A percentile compares a stretch with the other conserved stretches of the same genome.
Conservation (phyloP, 805 yeast species). For the Tetrapisispora taiwanensis region DNA sequence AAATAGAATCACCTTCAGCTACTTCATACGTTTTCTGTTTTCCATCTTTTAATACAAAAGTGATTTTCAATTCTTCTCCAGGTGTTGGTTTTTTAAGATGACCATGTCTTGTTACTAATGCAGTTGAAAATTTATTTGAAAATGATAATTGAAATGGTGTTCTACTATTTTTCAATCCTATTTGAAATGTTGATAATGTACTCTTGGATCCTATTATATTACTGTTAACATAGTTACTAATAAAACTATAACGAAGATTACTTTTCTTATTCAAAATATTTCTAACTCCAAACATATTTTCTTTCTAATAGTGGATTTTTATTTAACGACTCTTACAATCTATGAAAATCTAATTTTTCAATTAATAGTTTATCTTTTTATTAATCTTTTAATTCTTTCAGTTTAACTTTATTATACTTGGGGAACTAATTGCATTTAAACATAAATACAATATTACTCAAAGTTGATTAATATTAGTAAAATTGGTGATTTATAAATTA, state of each 20-base stretch:
- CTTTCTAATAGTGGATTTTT: no score
- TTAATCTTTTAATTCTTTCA: no score
- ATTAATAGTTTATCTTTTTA: no score
- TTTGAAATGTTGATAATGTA: conserved; percentile 3
- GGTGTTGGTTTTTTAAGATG: conserved; percentile 84
- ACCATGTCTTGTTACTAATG: conserved; percentile 45
- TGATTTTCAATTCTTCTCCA: conserved; percentile 82
- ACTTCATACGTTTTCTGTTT: conserved; percentile 72
- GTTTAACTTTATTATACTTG: no score
- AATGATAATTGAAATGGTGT: no score
- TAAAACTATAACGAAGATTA: background rate
- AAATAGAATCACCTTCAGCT: conserved; percentile 80
- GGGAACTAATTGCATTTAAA: no score
- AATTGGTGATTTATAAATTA: no score
- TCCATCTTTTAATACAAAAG: conserved; percentile 90
- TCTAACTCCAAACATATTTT: background rate
- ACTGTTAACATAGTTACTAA: background rate
- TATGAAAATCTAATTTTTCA: no score
- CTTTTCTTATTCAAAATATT: background rate
- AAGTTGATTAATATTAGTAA: no score
- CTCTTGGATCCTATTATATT: conserved; percentile 13
- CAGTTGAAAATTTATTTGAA: conserved; percentile 13
- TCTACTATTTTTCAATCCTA: no score
- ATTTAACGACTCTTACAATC: no score
- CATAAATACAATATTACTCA: no score